Conservation (phyloP, 108 stramenopile genomes). For the Fistulifera solaris region DNA sequence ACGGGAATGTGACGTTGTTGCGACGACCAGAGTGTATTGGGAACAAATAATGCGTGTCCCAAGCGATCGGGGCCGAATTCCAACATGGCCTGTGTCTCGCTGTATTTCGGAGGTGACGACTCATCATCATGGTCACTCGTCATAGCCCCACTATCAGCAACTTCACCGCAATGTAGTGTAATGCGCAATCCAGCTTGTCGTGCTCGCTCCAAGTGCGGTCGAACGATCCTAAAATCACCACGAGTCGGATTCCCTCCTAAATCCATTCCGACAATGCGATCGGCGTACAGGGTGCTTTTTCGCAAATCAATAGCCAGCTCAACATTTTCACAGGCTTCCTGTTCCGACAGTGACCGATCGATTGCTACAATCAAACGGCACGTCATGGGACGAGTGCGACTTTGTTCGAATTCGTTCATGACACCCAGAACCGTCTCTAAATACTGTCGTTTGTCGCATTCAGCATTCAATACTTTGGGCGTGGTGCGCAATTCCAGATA, state of each 20-base stretch:
- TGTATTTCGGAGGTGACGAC: slow-evolving; percentile 5
- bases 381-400: slow-evolving; percentile 28
- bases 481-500: slow-evolving; percentile 85
- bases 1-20: slow-evolving; percentile 33
- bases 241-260: slow-evolving; percentile 83
- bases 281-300: slow-evolving; percentile 9
- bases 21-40: slow-evolving; percentile 23
- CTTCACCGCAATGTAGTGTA: slow-evolving; percentile 74
- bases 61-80: slow-evolving; percentile 54
- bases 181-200: slow-evolving; percentile 41
- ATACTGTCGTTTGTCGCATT: slow-evolving; percentile 42
- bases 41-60: slow-evolving; percentile 53
- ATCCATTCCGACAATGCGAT: slow-evolving; percentile 74
- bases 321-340: slow-evolving; percentile 41
- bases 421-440: slow-evolving; percentile 42
- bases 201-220: slow-evolving; percentile 40
- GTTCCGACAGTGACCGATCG: slow-evolving; percentile 43
- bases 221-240: slow-evolving; percentile 29
- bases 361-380: slow-evolving; percentile 63
- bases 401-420: slow-evolving; percentile 37
- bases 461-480: slow-evolving; percentile 38
- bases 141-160: slow-evolving; percentile 18
- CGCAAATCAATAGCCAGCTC: slow-evolving; percentile 32
- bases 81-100: slow-evolving; percentile 29
- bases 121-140: neutral